Evolutionary conservation across 495 filamentous ascomycete species (phyloP).

Genomic region (Aspergillus campestris): DNA sequence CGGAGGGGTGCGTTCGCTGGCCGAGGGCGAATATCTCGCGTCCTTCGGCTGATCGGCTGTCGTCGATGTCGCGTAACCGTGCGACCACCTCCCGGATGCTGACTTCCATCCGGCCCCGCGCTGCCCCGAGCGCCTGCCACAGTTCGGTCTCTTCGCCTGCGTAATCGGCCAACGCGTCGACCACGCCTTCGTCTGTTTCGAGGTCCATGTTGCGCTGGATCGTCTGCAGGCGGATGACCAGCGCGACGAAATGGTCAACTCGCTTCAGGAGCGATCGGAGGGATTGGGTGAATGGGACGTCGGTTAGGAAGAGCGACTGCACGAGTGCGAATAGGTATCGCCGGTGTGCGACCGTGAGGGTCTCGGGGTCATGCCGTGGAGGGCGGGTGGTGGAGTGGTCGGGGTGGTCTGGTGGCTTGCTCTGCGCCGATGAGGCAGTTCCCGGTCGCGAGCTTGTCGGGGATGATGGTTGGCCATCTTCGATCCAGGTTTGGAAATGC

Average conservation of each 20-base stretch:
- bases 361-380: conserved; percentile 68
- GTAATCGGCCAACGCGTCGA: conserved; percentile 63
- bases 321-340: conserved; percentile 60
- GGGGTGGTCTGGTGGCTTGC: conserved; percentile 3
- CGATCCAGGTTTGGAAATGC: conserved; percentile 52
- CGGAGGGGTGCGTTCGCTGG: too few species aligned
- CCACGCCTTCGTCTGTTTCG: conserved; percentile 68
- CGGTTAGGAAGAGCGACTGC: conserved; percentile 62
- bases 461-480: conserved; percentile 15
- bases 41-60: conserved; percentile 37
- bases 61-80: conserved; percentile 51
- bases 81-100: conserved; percentile 57
- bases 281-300: conserved; percentile 56
- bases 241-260: conserved; percentile 69
- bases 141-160: conserved; percentile 59
- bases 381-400: conserved; percentile 12
- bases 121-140: conserved; percentile 42
- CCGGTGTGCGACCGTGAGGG: conserved; percentile 68
- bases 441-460: conserved; percentile 29
- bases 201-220: conserved; percentile 68
- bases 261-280: conserved; percentile 63
- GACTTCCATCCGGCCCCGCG: conserved; percentile 23
- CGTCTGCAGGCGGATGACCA: conserved; percentile 59
- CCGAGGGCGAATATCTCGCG: conserved; percentile 26
- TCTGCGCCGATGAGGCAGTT: conserved; percentile 26